Evolutionary conservation across 352 stramenopile genomes (phyloP), one percentile per base, ranked within the genome.

Genomic region (Globisporangium ultimum): DNA sequence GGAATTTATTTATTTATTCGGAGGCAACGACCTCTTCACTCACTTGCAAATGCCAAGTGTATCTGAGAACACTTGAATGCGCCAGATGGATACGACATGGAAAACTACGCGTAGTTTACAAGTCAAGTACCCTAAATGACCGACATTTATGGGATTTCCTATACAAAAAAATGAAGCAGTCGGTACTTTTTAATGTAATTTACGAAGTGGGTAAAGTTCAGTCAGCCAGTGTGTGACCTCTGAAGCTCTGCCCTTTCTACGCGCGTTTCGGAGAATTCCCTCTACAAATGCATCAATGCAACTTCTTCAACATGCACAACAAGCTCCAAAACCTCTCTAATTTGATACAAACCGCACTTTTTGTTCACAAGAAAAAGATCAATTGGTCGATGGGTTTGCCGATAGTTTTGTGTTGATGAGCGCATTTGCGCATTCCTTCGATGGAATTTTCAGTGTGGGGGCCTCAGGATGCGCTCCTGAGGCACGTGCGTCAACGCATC

Each of bases 151-250:
- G 24, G 24, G 24, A 5, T 36, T 36, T 5, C 7, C 28, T 5
- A 36, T 36, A 36, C 28, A 36, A 32, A 32, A 5, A 32, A 5
- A 32, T 32, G 5, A n/a, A 45, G 8, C 1, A 5, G 40, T 17
- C 12, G 40, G 40, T 45, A 45, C 2, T 0, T n/a, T 45, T 18
- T 1, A n/a, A 18, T 45, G 40, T 45, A 45, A n/a, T 18, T 45
- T 45, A 45, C 40, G 8, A n/a, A 45, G 40, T n/a, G 40, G 40
- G 40, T 45, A n/a, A 45, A 45, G 40, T 45, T 45, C 40, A 45
- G 40, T 45, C 40, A 45, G 13, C 28, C 28, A 45, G 40, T 45
- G 17, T 15, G 40, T n/a, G 40, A 45, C 40, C 40, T 45, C 40
- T 45, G 40, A 45, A 18, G 13, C 40, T 45, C 40, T 6, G 28